Evolutionary conservation across 257 asterid genomes (phyloP).

Genomic region (Apocynum venetum): DNA sequence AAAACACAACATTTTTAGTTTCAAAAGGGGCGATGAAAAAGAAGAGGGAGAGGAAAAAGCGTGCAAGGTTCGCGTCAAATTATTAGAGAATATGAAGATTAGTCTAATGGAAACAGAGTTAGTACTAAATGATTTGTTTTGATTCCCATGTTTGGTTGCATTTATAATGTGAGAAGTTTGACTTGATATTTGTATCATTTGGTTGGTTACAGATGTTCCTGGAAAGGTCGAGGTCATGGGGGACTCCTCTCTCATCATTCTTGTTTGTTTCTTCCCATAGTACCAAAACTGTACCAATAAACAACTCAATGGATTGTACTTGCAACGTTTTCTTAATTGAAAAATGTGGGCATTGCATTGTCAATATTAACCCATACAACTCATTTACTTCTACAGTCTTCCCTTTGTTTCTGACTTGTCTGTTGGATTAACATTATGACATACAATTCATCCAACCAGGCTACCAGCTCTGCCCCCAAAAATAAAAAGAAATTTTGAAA

Average conservation of each 20-base stretch:
- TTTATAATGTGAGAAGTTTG: neutral
- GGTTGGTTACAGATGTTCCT: neutral
- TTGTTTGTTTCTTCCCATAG: too few species aligned
- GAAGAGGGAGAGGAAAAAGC: neutral
- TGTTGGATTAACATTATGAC: too few species aligned
- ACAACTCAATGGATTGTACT: neutral
- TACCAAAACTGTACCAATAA: neutral
- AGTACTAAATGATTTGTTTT: neutral
- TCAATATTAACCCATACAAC: neutral
- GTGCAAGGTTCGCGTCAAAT: too few species aligned
- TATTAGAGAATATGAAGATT: neutral
- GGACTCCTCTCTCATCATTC: neutral
- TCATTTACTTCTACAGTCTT: neutral
- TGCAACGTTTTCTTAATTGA: neutral
- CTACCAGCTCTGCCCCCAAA: neutral
- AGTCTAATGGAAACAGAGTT: neutral
- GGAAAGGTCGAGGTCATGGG: neutral
- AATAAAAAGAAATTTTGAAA: too few species aligned
- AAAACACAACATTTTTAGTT: too few species aligned
- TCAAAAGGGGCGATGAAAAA: neutral
- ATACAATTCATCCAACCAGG: too few species aligned
- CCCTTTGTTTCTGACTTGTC: neutral
- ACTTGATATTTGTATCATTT: neutral
- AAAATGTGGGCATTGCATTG: neutral
- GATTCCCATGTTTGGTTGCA: constrained; percentile 8